Conservation (phyloP, 108 stramenopile genomes). For the Fragilaria crotonensis region DNA sequence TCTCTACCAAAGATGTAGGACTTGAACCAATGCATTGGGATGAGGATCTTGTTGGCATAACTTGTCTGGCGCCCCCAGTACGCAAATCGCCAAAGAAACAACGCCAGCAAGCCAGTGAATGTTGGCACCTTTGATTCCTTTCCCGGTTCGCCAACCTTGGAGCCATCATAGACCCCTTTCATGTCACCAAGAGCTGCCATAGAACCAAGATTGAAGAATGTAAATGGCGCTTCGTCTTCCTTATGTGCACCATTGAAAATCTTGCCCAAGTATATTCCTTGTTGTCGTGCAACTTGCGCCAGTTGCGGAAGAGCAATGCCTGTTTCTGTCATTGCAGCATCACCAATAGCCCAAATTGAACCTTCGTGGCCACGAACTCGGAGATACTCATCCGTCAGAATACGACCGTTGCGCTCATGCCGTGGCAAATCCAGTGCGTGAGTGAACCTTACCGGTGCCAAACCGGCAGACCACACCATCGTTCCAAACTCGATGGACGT, state of each 20-base stretch:
- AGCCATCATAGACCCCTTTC: constrained; percentile 57
- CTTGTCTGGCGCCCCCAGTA: constrained; percentile 68
- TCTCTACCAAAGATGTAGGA: constrained; percentile 89
- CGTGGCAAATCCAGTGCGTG: constrained; percentile 4
- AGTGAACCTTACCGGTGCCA: constrained; percentile 45
- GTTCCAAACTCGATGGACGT: constrained; percentile 74
- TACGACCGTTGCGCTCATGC: constrained; percentile 42
- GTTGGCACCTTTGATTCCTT: constrained; percentile 16
- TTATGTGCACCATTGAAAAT: constrained; percentile 34
- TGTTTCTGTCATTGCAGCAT: constrained; percentile 56
- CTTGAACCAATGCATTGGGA: constrained; percentile 98
- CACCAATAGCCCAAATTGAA: constrained; percentile 90
- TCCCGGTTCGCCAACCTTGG: constrained; percentile 20
- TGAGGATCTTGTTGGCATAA: constrained; percentile 58
- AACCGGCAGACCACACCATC: constrained; percentile 90
- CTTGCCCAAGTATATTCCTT: constrained; percentile 75
- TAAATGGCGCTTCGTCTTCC: constrained; percentile 52
- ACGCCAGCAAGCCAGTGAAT: constrained; percentile 54
- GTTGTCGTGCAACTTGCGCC: constrained; percentile 88
- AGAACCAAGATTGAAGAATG: constrained; percentile 62
- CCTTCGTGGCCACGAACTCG: constrained; percentile 76
- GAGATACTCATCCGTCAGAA: constrained; percentile 82
- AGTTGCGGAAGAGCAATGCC: constrained; percentile 70
- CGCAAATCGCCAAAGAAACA: constrained; percentile 71
- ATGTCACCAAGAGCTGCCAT: constrained; percentile 78